Conservation (phyloP, 2,329 filamentous ascomycete species). For the Diplodia corticola region DNA sequence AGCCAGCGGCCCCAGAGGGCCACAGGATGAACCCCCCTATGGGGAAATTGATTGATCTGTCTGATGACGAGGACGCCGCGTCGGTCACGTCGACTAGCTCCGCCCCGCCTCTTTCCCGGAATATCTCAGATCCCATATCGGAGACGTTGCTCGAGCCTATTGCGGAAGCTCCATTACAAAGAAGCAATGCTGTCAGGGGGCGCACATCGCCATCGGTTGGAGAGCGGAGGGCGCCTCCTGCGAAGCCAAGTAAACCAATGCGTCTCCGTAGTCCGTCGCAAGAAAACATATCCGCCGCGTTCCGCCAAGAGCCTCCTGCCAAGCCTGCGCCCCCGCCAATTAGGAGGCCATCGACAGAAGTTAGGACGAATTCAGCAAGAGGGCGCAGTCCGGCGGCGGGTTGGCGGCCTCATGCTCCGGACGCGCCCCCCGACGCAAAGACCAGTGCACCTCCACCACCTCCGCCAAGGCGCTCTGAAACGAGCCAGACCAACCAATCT, state of each 20-base stretch:
- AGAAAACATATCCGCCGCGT: conserved; percentile 28
- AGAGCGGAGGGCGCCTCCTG: conserved; percentile 15
- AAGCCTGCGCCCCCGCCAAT: conserved; percentile 31
- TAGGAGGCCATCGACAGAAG: conserved; percentile 30
- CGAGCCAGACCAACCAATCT: conserved; percentile 28
- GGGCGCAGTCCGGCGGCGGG: conserved; percentile 31
- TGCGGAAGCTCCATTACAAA: conserved; percentile 27
- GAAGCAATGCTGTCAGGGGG: conserved; percentile 14
- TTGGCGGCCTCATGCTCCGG: conserved; percentile 28
- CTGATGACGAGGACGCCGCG: conserved; percentile 40
- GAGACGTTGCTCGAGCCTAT: conserved; percentile 26
- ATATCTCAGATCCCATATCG: conserved; percentile 31
- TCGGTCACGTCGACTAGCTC: conserved; percentile 24
- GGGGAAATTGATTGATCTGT: conserved; percentile 51
- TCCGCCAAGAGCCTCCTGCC: conserved; percentile 22
- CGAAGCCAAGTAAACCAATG: conserved; percentile 32
- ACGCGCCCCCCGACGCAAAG: conserved; percentile 29
- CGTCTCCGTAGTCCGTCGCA: conserved; percentile 43
- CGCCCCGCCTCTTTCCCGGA: conserved; percentile 28
- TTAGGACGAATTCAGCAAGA: conserved; percentile 12
- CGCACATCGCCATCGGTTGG: conserved; percentile 8
- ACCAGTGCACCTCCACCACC: conserved; percentile 37
- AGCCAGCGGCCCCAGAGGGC: conserved; percentile 30
- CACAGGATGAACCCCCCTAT: conserved; percentile 27
- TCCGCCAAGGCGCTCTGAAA: conserved; percentile 30